Evolutionary conservation across 1,139 yeast genomes (phyloP).

Genomic region (Candida pseudocylindracea): DNA sequence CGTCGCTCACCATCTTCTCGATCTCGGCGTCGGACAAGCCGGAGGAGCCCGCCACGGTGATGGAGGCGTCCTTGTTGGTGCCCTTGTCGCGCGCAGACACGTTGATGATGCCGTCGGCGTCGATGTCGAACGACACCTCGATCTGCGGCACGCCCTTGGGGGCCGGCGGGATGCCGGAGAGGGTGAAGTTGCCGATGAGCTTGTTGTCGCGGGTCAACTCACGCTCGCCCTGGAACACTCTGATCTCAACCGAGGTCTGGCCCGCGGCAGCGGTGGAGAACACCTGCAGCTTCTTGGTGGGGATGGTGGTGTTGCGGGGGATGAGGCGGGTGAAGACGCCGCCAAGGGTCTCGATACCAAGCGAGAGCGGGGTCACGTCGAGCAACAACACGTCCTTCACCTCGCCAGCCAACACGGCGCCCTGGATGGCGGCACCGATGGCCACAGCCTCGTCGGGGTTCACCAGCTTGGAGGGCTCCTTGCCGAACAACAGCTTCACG

Average conservation of each 20-base stretch:
- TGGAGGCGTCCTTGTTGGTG: conserved; percentile 93
- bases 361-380: conserved; percentile 93
- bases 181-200: conserved; percentile 92
- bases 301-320: conserved; percentile 94
- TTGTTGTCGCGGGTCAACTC: conserved; percentile 97
- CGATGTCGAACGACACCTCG: conserved; percentile 94
- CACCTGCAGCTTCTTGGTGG: conserved; percentile 91
- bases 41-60: conserved; percentile 96
- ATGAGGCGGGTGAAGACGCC: conserved; percentile 97
- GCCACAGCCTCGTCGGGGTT: conserved; percentile 99
- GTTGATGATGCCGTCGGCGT: conserved; percentile 97
- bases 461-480: conserved; percentile 95
- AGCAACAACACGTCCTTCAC: conserved; percentile 85
- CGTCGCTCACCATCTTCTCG: conserved; percentile 96
- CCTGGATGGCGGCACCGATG: conserved; percentile 99
- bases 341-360: conserved; percentile 97
- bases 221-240: conserved; percentile 99
- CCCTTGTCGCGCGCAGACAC: conserved; percentile 98
- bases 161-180: conserved; percentile 95
- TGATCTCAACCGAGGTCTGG: conserved; percentile 95
- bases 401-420: conserved; percentile 97
- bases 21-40: conserved; percentile 94
- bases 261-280: conserved; percentile 99
- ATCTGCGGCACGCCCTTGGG: conserved; percentile 99
- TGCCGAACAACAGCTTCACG: conserved; percentile 80